These are phyloP conservation scores for Sporothrix schenckii DNA, from an alignment of 2,329 filamentous ascomycete species.

Conservation along the genomic window DNA sequence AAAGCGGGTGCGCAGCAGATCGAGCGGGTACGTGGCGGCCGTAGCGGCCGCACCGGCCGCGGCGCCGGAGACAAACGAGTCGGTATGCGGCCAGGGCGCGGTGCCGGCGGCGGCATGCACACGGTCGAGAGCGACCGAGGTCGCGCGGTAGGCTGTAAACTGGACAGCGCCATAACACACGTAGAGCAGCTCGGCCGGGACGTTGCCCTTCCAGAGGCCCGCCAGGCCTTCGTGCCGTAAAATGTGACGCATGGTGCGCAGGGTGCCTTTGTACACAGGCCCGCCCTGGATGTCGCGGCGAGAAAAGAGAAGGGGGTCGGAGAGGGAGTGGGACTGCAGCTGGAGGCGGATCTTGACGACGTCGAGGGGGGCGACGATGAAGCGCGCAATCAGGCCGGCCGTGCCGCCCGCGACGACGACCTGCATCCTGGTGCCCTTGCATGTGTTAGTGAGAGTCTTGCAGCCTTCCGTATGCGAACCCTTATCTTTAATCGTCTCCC, in stretches of 20 bases:
- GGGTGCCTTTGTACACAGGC: constrained; percentile 71
- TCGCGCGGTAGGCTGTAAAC: constrained; percentile 83
- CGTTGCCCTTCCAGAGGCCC: constrained; percentile 95
- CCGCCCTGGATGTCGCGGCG: constrained; percentile 53
- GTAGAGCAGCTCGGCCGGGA: constrained; percentile 93
- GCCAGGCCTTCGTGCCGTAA: constrained; percentile 78
- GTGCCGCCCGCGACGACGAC: constrained; percentile 60
- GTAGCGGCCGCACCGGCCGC: constrained; percentile 81
- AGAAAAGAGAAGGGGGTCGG: constrained; percentile 69
- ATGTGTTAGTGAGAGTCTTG: background rate
- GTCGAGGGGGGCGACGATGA: constrained; percentile 92
- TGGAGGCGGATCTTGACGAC: constrained; percentile 98
- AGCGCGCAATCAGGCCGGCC: constrained; percentile 88
- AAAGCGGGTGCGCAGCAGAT: constrained; percentile 90
- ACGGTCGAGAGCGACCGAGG: constrained; percentile 66
- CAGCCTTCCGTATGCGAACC: no score
- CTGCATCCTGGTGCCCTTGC: constrained; percentile 61
- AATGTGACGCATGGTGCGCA: constrained; percentile 76
- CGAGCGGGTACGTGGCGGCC: constrained; percentile 83
- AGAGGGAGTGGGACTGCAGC: constrained; percentile 83
- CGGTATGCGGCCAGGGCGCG: constrained; percentile 64
- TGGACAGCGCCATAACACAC: constrained; percentile 86
- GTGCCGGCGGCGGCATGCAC: constrained; percentile 42
- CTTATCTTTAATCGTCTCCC: no score
- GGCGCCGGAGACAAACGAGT: constrained; percentile 83